Evolutionary conservation across 768 basidiomycete species (phyloP).

Genomic region (Pleurotus djamor): DNA sequence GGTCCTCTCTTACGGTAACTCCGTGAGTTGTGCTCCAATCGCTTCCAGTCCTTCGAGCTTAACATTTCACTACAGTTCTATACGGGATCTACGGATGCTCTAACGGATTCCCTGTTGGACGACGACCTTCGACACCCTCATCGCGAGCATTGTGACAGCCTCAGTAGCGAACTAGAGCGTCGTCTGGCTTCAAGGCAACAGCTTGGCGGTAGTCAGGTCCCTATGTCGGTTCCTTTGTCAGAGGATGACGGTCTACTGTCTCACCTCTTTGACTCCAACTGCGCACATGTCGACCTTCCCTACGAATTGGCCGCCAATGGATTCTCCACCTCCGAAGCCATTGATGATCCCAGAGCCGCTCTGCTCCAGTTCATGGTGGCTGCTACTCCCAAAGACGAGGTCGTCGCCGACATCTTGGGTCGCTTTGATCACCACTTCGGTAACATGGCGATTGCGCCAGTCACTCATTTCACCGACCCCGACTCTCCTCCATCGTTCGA

Average conservation of each 20-base stretch:
- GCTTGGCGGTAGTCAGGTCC: slow-evolving; percentile 26
- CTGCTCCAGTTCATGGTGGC: slow-evolving; percentile 79
- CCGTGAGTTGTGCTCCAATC: slow-evolving; percentile 42
- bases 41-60: too few species aligned
- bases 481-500: slow-evolving; percentile 33
- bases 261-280: slow-evolving; percentile 60
- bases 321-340: slow-evolving; percentile 20
- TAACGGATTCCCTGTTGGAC: slow-evolving; percentile 28
- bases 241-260: slow-evolving; percentile 16
- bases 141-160: slow-evolving; percentile 48
- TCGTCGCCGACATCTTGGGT: slow-evolving; percentile 46
- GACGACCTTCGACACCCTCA: slow-evolving; percentile 42
- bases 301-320: slow-evolving; percentile 26
- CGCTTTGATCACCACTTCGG: slow-evolving; percentile 50
- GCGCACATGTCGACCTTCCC: slow-evolving; percentile 43
- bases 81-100: slow-evolving; percentile 51
- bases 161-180: slow-evolving; percentile 29
- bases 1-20: slow-evolving; percentile 86
- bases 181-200: neutral
- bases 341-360: slow-evolving; percentile 46
- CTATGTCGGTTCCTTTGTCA: slow-evolving; percentile 21
- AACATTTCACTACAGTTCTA: slow-evolving; percentile 57
- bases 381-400: slow-evolving; percentile 53
- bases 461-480: slow-evolving; percentile 43
- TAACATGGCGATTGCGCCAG: slow-evolving; percentile 41